These are phyloP conservation scores for Tubosaeta sp. DNA, from an alignment of 768 basidiomycete species.

Conservation along the genomic window DNA sequence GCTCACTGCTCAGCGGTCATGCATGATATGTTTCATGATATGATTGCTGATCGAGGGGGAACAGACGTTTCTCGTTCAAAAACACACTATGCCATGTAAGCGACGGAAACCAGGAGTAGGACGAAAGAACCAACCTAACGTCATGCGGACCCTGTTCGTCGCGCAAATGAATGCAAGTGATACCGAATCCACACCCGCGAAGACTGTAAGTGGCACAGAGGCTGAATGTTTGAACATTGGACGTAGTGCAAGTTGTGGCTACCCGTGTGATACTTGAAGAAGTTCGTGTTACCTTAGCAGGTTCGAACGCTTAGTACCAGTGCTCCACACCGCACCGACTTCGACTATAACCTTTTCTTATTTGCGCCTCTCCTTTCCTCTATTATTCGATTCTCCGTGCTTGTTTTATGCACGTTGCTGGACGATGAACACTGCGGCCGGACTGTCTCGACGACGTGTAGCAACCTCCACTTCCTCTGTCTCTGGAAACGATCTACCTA, in stretches of 20 bases:
- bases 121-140: not conserved
- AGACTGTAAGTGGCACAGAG: not conserved
- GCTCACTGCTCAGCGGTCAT: not conserved
- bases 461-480: slow-evolving; percentile 37
- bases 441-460: slow-evolving; percentile 57
- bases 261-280: slow-evolving; percentile 1
- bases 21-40: not conserved
- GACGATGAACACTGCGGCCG: slow-evolving; percentile 49
- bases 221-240: no score
- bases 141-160: not conserved
- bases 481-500: slow-evolving; percentile 36
- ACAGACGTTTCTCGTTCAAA: not conserved
- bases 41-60: not conserved
- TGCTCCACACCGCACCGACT: slow-evolving; percentile 3
- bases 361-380: slow-evolving; percentile 3
- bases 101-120: not conserved
- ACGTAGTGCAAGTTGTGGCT: no score
- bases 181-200: not conserved
- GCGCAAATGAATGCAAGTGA: not conserved
- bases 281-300: slow-evolving; percentile 1
- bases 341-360: slow-evolving; percentile 4
- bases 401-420: slow-evolving; percentile 18
- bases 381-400: slow-evolving; percentile 1
- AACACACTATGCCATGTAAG: not conserved
- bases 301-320: slow-evolving; percentile 1